Conservation (phyloP, 2,329 filamentous ascomycete species). For the Penicillium sclerotigenum region DNA sequence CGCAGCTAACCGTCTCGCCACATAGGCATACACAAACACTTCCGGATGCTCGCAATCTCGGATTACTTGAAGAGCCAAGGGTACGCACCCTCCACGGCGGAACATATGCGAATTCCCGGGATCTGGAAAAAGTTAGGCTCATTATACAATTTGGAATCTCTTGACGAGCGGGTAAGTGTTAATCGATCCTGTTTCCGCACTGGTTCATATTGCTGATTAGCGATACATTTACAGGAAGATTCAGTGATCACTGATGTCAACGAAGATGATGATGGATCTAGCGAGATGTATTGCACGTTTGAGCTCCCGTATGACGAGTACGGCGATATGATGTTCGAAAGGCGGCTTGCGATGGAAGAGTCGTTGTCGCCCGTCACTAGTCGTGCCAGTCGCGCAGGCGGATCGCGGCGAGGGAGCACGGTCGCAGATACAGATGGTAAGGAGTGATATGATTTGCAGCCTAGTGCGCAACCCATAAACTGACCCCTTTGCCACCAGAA, state of each 20-base stretch:
- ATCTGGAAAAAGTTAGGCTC: conserved; percentile 86
- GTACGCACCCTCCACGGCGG: conserved; percentile 60
- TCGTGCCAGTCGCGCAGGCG: conserved; percentile 22
- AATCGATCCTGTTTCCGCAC: not conserved
- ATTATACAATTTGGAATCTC: conserved; percentile 79
- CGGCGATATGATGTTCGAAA: conserved; percentile 49
- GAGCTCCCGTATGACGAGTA: conserved; percentile 55
- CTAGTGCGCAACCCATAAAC: not conserved
- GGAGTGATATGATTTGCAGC: conserved; percentile 10
- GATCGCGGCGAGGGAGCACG: conserved; percentile 45
- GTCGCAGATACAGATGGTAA: conserved; percentile 49
- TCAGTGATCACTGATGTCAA: conserved; percentile 55
- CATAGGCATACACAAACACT: conserved; percentile 85
- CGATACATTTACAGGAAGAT: conserved; percentile 45
- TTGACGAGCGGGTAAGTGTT: conserved; percentile 75
- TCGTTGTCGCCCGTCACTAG: conserved; percentile 43
- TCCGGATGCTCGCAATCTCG: conserved; percentile 83
- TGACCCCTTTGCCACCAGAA: conserved; percentile 29
- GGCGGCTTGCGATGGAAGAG: conserved; percentile 43
- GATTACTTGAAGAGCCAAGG: conserved; percentile 77
- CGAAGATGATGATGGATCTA: conserved; percentile 49
- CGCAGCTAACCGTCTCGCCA: conserved; percentile 3
- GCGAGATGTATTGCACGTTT: conserved; percentile 65
- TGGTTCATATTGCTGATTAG: conserved; percentile 22
- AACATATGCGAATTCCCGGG: conserved; percentile 81